A percentile compares a stretch with the other conserved stretches of the same genome.
These are phyloP conservation scores for Aspergillus funiculosus DNA, from an alignment of 495 filamentous ascomycete genomes.

Conservation along the genomic window DNA sequence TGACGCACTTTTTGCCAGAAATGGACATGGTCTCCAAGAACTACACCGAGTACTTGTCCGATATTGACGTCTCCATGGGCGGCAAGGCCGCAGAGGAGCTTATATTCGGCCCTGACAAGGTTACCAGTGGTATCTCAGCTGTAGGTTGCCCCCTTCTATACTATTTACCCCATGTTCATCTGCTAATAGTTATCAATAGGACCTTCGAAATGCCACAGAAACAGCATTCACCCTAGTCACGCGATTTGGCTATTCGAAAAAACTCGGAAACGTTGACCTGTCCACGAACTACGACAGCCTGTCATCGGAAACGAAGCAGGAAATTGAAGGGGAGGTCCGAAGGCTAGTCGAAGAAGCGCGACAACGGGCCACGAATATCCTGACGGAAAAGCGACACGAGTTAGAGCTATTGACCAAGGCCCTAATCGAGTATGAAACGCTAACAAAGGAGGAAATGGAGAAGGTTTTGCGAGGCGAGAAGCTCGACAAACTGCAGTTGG, in stretches of 20 bases:
- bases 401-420: conserved; percentile 82
- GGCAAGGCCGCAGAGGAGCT: conserved; percentile 94
- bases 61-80: conserved; percentile 79
- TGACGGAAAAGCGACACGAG: conserved; percentile 68
- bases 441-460: conserved; percentile 81
- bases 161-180: neutral
- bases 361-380: conserved; percentile 62
- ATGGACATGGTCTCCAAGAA: conserved; percentile 81
- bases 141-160: conserved; percentile 45
- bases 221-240: conserved; percentile 83
- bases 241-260: conserved; percentile 78
- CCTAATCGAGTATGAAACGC: conserved; percentile 87
- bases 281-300: conserved; percentile 69
- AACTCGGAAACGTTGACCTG: conserved; percentile 85
- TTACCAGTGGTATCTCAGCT: conserved; percentile 71
- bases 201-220: conserved; percentile 73
- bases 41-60: conserved; percentile 60
- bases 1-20: conserved; percentile 78
- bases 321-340: conserved; percentile 83
- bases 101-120: conserved; percentile 78
- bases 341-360: conserved; percentile 76
- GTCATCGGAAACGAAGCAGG: conserved; percentile 73
- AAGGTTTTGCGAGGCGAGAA: conserved; percentile 82
- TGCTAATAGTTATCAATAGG: conserved; percentile 41
- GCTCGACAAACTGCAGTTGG: conserved; percentile 52